Percentiles rank a stretch among this genome's conserved stretches.
Conservation (phyloP, 2,329 filamentous ascomycete species). For the Colletotrichum coccodes region DNA sequence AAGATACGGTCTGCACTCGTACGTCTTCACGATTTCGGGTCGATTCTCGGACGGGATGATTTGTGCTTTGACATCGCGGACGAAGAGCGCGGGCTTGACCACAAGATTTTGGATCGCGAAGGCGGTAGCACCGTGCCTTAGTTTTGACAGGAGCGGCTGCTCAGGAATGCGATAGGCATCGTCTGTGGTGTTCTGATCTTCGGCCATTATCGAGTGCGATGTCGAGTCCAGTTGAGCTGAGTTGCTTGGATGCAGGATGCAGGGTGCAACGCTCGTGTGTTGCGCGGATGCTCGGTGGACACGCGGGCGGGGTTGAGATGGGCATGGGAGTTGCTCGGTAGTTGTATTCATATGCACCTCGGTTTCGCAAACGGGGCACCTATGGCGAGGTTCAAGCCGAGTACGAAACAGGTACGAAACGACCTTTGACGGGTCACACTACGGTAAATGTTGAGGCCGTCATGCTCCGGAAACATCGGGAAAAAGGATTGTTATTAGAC, state of each 20-base stretch:
- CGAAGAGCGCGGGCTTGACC: constrained; percentile 18
- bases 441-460: not conserved
- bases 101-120: constrained; percentile 28
- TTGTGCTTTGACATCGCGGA: constrained; percentile 13
- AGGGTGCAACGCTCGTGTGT: constrained; percentile 15
- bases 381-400: constrained; percentile 17
- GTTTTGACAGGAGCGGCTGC: constrained; percentile 10
- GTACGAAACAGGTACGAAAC: constrained; percentile 30
- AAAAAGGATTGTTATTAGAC: not conserved
- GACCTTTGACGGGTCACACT: too few relatives aligned
- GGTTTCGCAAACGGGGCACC: constrained; percentile 16
- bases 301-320: constrained; percentile 22
- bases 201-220: constrained; percentile 17
- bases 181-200: constrained; percentile 22
- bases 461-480: not conserved
- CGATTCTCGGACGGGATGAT: constrained; percentile 22
- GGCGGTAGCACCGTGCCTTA: constrained; percentile 24
- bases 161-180: constrained; percentile 5
- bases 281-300: constrained; percentile 1
- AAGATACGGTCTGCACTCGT: constrained; percentile 27
- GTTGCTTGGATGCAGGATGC: constrained; percentile 6
- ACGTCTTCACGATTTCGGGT: constrained; percentile 30
- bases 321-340: constrained; percentile 20
- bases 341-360: constrained; percentile 27
- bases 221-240: constrained; percentile 3